Base-by-base conservation (phyloP, 2,329 filamentous ascomycete species). In the Cladosporium halotolerans region DNA sequence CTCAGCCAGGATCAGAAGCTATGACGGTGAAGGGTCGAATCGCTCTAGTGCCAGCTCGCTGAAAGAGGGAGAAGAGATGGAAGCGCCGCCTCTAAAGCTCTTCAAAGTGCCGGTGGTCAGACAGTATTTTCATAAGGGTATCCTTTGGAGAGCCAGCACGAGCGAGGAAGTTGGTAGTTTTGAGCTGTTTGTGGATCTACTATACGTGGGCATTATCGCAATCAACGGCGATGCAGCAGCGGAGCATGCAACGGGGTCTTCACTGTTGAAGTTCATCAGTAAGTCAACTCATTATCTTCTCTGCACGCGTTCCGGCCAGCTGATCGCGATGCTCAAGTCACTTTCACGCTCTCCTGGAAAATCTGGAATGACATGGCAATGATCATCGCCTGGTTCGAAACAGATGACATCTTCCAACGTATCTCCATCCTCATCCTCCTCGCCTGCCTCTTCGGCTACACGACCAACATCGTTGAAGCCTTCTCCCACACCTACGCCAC, bases 81-180 rank as follows among this genome's bases (percentile, higher is more conserved):
- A 52, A 28, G 62, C 58, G 2, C 57, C 55, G 45, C 72, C 76
- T 1, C 75, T 83, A 62, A 79, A 77, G 62, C 68, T 85, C 54
- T 82, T 80, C 63, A 79, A 79, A 63, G 76, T 74, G 57, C 82
- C 83, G 0, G 76, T 80, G 6, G 73, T 85, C 3, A 74, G 81
- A 54, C 83, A 85, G 68, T 85, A 84, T 68, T 84, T 84, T 60
- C 81, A 85, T 63, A 80, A 80, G 55, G 82, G 81, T 0, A 72
- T 85, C 10, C 67, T 86, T 7, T 85, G 82, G 82, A 73, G 83
- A 46, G 78, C 80, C 2, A 75, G 74, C 7, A 76, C 79, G 47
- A 70, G 73, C 16, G 79, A 81, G n/a, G 76, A 84, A 65, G 80
- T 84, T 5, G 79, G 79, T 58, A 77, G 75, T 13, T 84, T 84